phyloP scores from a whole-genome alignment of 257 asterid genomes.

The Forsythia suspensa region DNA sequence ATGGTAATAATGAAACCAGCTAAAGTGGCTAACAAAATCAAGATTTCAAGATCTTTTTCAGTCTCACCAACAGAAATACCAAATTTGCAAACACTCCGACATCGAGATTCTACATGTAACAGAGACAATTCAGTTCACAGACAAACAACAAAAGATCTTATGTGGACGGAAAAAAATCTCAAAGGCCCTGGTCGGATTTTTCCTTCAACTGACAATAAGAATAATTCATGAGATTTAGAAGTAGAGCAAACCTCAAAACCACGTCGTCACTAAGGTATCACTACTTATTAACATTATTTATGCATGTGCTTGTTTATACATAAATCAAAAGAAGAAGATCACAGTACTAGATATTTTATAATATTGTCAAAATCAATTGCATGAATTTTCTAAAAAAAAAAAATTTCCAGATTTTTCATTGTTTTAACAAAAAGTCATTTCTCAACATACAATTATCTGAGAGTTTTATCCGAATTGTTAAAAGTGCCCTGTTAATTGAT shows the following conservation, averaged over 20 bases:
- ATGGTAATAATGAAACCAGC: conserved; percentile 42
- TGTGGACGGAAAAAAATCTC: conserved; percentile 39
- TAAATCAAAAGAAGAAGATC: no score
- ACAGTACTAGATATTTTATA: no score
- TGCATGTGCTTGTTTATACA: no score
- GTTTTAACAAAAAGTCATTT: no score
- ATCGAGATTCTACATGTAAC: conserved; percentile 24
- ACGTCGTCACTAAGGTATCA: conserved; percentile 31
- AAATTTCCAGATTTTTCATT: no score
- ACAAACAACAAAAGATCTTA: conserved; percentile 35
- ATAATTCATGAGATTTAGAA: conserved; percentile 25
- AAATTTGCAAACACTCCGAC: conserved; percentile 38
- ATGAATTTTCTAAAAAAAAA: no score
- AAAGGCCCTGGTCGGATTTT: conserved; percentile 28
- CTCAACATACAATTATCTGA: no score
- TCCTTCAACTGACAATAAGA: conserved; percentile 35
- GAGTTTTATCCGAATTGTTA: no score
- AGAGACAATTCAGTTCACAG: conserved; percentile 40
- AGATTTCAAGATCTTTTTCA: conserved; percentile 30
- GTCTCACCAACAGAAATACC: conserved; percentile 27
- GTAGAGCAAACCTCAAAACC: conserved; percentile 30
- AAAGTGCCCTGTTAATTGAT: no score
- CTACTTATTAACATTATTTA: no score
- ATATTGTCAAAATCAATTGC: no score
- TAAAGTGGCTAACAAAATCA: conserved; percentile 32